These are phyloP conservation scores for Colletotrichum theobromicola DNA, from an alignment of 2,329 filamentous ascomycete genomes.

Conservation along the genomic window DNA sequence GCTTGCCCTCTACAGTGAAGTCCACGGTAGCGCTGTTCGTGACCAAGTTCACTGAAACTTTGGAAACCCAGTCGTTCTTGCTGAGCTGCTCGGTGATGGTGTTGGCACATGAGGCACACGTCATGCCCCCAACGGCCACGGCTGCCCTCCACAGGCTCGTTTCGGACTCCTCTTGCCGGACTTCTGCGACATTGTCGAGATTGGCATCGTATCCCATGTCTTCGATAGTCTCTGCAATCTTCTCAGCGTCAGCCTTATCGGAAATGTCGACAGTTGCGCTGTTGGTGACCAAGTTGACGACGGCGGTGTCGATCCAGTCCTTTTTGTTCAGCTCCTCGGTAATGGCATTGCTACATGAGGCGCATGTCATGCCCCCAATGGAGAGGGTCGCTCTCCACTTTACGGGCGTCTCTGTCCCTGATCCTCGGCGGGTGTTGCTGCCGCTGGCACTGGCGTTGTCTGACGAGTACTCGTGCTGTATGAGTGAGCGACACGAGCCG, in stretches of 20 bases:
- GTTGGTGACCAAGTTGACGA: slow-evolving; percentile 71
- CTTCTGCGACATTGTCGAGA: slow-evolving; percentile 54
- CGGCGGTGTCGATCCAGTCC: slow-evolving; percentile 62
- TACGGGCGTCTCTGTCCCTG: not conserved
- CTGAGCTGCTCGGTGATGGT: slow-evolving; percentile 65
- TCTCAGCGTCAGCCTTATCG: slow-evolving; percentile 33
- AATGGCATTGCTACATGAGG: slow-evolving; percentile 69
- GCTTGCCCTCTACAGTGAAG: slow-evolving; percentile 36
- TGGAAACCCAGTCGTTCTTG: slow-evolving; percentile 58
- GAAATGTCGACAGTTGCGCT: slow-evolving; percentile 66
- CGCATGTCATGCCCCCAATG: slow-evolving; percentile 77
- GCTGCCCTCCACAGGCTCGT: slow-evolving; percentile 55
- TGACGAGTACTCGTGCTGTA: not conserved
- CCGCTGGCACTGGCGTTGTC: not conserved
- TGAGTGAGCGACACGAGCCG: not conserved
- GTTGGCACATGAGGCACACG: slow-evolving; percentile 72
- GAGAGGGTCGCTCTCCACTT: slow-evolving; percentile 59
- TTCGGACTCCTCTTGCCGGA: slow-evolving; percentile 49
- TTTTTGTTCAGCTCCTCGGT: slow-evolving; percentile 62
- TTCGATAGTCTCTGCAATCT: slow-evolving; percentile 55
- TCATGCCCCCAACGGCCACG: slow-evolving; percentile 75
- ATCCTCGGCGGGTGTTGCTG: not conserved
- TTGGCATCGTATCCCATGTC: slow-evolving; percentile 71
- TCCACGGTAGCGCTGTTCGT: slow-evolving; percentile 63
- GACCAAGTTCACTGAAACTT: slow-evolving; percentile 61